Evolutionary conservation across 352 stramenopile genomes (phyloP), one percentile per base, ranked within the genome.

Genomic region (Phytophthora pinifolia): DNA sequence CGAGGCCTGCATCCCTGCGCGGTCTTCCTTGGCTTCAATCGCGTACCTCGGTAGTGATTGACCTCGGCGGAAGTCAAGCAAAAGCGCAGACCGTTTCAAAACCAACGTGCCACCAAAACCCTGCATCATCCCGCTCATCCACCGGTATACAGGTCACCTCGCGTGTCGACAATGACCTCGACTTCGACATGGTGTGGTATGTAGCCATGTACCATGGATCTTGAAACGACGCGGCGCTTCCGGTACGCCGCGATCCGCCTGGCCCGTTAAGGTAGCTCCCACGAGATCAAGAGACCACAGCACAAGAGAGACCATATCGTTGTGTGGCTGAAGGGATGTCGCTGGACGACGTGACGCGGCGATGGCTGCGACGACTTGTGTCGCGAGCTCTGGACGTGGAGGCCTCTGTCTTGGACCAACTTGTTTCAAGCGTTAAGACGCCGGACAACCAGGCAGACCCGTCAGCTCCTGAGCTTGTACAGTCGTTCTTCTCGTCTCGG

Each of bases 361-460:
- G 62, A 14, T 92, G 82, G 82, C 72, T 92, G 39, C 76, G 67
- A 32, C 76, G 79, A 2, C 73, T 89, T n/a, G 70, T 90, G 49
- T 75, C 72, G 13, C 63, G 69, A 37, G 62, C 79, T 47, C 59
- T 92, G 31, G 82, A 90, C 48, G 48, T 89, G 6, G 76, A 89
- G 15, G 46, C 46, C 15, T 48, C 67, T 2, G 67, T 83, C 9
- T 81, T 92, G 35, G 77, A 92, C 47, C 62, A 77, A 20, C 60
- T n/a, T n/a, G n/a, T n/a, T n/a, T n/a, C 77, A 13, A 73, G 65
- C 33, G 29, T 70, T 25, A 69, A 71, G 31, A 65, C 45, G 17
- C 4, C 42, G 9, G 65, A 72, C 36, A 76, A 70, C 52, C 64
- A 87, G n/a, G 47, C 53, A 42, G 36, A 83, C 44, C 50, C 54